These are phyloP conservation scores for Suillus sp. DNA, from an alignment of 768 basidiomycete genomes.

Conservation along the genomic window DNA sequence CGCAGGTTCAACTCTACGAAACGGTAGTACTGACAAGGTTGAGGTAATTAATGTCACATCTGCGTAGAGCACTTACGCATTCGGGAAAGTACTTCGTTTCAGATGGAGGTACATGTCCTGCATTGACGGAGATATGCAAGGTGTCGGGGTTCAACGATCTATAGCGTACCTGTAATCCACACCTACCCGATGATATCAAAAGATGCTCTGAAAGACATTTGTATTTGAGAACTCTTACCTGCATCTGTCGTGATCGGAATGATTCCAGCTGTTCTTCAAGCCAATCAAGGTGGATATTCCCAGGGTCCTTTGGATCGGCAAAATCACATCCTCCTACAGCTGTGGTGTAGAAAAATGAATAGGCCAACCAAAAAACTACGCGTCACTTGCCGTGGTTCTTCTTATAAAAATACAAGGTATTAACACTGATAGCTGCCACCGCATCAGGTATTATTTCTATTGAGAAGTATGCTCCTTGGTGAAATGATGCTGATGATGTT, in stretches of 20 bases:
- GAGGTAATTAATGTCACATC: neutral
- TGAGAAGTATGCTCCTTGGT: slow-evolving; percentile 80
- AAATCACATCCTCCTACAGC: slow-evolving; percentile 76
- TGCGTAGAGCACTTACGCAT: slow-evolving; percentile 57
- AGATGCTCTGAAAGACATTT: neutral
- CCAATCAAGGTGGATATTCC: slow-evolving; percentile 88
- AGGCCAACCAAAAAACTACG: neutral
- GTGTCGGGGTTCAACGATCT: neutral
- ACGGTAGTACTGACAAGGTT: slow-evolving; percentile 51
- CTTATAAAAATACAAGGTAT: slow-evolving; percentile 91
- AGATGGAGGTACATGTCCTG: slow-evolving; percentile 87
- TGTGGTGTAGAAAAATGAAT: slow-evolving; percentile 30
- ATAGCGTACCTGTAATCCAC: slow-evolving; percentile 44
- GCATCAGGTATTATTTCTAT: slow-evolving; percentile 74
- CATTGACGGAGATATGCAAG: neutral
- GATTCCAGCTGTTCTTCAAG: slow-evolving; percentile 77
- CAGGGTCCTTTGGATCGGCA: slow-evolving; percentile 69
- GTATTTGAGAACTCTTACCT: slow-evolving; percentile 46
- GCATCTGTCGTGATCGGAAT: slow-evolving; percentile 70
- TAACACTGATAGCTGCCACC: slow-evolving; percentile 79
- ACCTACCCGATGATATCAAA: slow-evolving; percentile 34
- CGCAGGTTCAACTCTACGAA: slow-evolving; percentile 72
- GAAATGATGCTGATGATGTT: slow-evolving; percentile 78
- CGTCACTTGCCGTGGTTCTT: slow-evolving; percentile 70
- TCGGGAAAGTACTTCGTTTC: slow-evolving; percentile 80